A percentile compares a stretch with the other conserved stretches of the same genome.
These are phyloP conservation scores for Xylaria polymorpha DNA, from an alignment of 2,329 filamentous ascomycete species.

Conservation along the genomic window DNA sequence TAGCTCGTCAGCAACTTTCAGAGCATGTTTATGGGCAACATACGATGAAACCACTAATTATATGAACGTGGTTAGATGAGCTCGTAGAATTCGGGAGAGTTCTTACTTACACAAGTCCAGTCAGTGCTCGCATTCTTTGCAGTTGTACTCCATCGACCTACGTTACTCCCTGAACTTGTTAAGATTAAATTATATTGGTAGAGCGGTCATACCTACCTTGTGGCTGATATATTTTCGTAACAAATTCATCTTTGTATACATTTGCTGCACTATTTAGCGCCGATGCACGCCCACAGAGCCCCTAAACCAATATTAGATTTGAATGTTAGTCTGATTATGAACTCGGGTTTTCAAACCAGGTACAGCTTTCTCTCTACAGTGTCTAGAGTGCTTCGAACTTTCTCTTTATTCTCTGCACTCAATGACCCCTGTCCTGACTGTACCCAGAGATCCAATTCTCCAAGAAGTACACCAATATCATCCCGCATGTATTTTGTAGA, in stretches of 20 bases:
- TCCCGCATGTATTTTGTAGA: conserved; percentile 54
- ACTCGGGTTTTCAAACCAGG: conserved; percentile 24
- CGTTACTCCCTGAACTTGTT: conserved; percentile 16
- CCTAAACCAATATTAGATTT: conserved; percentile 25
- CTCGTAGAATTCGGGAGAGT: neutral
- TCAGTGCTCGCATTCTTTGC: conserved; percentile 47
- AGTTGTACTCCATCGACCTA: conserved; percentile 45
- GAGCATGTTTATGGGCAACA: conserved; percentile 44
- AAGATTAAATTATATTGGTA: neutral
- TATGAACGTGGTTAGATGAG: conserved; percentile 9
- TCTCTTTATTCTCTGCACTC: conserved; percentile 52
- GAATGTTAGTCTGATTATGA: neutral
- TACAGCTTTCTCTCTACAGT: conserved; percentile 48
- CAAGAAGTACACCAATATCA: conserved; percentile 56
- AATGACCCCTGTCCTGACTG: conserved; percentile 55
- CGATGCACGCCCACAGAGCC: conserved; percentile 22
- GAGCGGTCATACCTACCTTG: conserved; percentile 9
- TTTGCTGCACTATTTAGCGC: conserved; percentile 10
- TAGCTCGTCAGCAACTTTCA: conserved; percentile 52
- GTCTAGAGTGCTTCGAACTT: conserved; percentile 50
- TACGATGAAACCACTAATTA: conserved; percentile 36
- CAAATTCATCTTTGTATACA: conserved; percentile 25
- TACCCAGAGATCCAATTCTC: conserved; percentile 58
- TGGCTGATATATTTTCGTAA: conserved; percentile 12
- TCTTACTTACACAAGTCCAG: conserved; percentile 53